Conservation (phyloP, 176 grass and related monocot genomes). For the Neostapfia colusana region DNA sequence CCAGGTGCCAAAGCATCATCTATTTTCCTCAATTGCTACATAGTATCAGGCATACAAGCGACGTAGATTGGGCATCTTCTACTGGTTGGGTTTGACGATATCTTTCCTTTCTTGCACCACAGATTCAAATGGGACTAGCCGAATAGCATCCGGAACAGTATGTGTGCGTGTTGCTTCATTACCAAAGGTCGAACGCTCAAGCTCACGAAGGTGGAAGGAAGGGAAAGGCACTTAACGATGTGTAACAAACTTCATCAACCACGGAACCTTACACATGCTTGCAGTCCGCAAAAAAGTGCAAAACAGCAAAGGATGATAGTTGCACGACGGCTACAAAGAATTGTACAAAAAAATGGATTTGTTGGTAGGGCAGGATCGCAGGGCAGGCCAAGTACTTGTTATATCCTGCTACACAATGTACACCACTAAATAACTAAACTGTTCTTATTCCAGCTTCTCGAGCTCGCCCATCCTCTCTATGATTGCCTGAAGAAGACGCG, state of each 20-base stretch:
- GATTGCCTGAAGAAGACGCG: constrained; percentile 49
- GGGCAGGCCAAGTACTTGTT: neutral
- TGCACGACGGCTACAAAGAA: constrained; percentile 46
- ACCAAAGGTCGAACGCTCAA: too few relatives aligned
- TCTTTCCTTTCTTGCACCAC: too few relatives aligned
- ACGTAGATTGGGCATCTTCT: too few relatives aligned
- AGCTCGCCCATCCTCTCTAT: constrained; percentile 69
- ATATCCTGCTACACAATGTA: neutral
- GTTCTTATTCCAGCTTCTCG: constrained; percentile 59
- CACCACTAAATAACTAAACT: neutral
- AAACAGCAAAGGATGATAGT: neutral
- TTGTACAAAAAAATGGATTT: constrained; percentile 7
- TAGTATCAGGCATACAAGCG: too few relatives aligned
- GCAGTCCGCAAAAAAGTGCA: neutral
- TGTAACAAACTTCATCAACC: too few relatives aligned
- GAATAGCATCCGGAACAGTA: too few relatives aligned
- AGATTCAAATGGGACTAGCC: too few relatives aligned
- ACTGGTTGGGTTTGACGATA: too few relatives aligned
- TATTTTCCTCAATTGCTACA: too few relatives aligned
- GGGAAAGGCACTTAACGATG: neutral
- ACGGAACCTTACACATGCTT: neutral
- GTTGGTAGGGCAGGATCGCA: neutral
- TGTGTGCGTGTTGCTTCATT: too few relatives aligned
- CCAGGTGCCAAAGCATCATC: too few relatives aligned
- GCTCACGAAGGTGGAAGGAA: too few relatives aligned